phyloP scores from a whole-genome alignment of 1,139 yeast genomes.

The Eremothecium gossypii region DNA sequence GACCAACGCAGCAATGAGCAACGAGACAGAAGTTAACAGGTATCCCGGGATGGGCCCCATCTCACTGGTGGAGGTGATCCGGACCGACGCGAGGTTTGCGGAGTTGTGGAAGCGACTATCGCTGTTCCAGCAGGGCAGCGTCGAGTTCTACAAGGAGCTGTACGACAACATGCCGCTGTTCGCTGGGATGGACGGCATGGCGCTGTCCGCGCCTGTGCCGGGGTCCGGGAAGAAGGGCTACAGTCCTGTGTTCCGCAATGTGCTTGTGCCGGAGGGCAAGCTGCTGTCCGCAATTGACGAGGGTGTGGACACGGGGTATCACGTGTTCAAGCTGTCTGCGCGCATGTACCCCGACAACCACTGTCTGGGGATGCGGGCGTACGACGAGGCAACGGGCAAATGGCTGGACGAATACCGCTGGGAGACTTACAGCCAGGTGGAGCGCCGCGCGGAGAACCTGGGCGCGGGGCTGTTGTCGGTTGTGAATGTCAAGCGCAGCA shows the following conservation, averaged over 20 bases:
- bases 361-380: slow-evolving; percentile 46
- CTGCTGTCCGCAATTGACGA: slow-evolving; percentile 44
- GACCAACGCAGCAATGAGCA: too few relatives aligned
- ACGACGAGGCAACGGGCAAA: slow-evolving; percentile 36
- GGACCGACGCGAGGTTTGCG: slow-evolving; percentile 13
- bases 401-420: slow-evolving; percentile 39
- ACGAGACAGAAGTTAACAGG: too few relatives aligned
- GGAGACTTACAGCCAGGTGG: slow-evolving; percentile 38
- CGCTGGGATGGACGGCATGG: slow-evolving; percentile 14
- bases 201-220: slow-evolving; percentile 34
- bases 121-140: slow-evolving; percentile 17
- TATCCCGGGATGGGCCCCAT: too few relatives aligned
- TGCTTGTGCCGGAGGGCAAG: slow-evolving; percentile 28
- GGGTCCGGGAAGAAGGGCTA: slow-evolving; percentile 39
- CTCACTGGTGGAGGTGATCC: slow-evolving; percentile 8
- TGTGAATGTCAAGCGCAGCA: slow-evolving; percentile 34
- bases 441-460: slow-evolving; percentile 38
- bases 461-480: slow-evolving; percentile 59
- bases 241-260: slow-evolving; percentile 48
- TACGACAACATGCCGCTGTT: slow-evolving; percentile 20
- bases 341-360: slow-evolving; percentile 32
- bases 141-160: slow-evolving; percentile 21
- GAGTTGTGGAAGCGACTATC: slow-evolving; percentile 14
- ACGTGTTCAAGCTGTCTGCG: slow-evolving; percentile 39
- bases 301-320: slow-evolving; percentile 40